Conservation (phyloP, 768 basidiomycete species). For the Gelatoporia subvermispora region DNA sequence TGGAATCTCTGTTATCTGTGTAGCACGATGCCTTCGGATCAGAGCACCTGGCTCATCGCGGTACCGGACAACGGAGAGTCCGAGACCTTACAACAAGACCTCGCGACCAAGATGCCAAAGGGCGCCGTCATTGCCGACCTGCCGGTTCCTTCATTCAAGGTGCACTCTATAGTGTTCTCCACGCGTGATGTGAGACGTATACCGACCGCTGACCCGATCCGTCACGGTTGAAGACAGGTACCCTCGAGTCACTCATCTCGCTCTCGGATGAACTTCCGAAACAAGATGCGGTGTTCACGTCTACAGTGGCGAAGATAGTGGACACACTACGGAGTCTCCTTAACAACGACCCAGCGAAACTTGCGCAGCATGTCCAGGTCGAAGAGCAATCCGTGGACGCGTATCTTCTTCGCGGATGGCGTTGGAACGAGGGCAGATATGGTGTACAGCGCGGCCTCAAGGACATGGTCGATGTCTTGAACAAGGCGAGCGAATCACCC, state of each 20-base stretch:
- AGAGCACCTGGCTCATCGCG: conserved; percentile 90
- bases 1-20: neutral
- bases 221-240: conserved; percentile 68
- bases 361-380: conserved; percentile 70
- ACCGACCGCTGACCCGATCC: neutral
- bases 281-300: conserved; percentile 82
- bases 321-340: conserved; percentile 89
- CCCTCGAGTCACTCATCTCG: conserved; percentile 81
- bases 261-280: conserved; percentile 93
- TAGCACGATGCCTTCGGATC: conserved; percentile 82
- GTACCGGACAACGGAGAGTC: conserved; percentile 85
- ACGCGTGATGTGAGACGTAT: neutral
- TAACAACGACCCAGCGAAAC: conserved; percentile 78
- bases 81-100: conserved; percentile 64
- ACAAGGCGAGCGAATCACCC: conserved; percentile 61
- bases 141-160: conserved; percentile 87
- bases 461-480: conserved; percentile 82
- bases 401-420: conserved; percentile 79
- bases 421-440: conserved; percentile 93
- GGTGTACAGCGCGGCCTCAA: conserved; percentile 73
- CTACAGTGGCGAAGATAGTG: conserved; percentile 85
- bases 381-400: conserved; percentile 77
- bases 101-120: conserved; percentile 56
- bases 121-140: conserved; percentile 56
- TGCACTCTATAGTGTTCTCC: conserved; percentile 26